phyloP scores from a whole-genome alignment of 2,329 filamentous ascomycete genomes.

The Neofusicoccum sp. region DNA sequence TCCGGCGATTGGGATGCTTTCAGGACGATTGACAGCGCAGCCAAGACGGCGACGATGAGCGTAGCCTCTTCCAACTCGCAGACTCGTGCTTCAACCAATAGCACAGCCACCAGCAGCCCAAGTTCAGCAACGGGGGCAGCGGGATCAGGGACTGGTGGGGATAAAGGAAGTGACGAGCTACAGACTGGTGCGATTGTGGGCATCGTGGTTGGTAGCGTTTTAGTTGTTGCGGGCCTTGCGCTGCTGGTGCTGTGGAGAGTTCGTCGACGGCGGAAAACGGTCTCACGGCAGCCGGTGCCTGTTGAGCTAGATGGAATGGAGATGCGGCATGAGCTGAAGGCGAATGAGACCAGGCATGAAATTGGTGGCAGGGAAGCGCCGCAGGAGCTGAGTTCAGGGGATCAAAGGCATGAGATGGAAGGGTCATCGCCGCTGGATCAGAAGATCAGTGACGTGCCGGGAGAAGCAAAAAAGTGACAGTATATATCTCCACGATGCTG shows the following conservation, averaged over 20 bases:
- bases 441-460: neutral
- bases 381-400: slow-evolving; percentile 4
- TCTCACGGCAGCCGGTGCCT: neutral
- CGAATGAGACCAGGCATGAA: neutral
- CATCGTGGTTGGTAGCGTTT: slow-evolving; percentile 1
- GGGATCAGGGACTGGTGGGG: neutral
- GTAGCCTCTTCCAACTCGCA: neutral
- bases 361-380: neutral
- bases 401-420: slow-evolving; percentile 15
- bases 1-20: slow-evolving; percentile 5
- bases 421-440: slow-evolving; percentile 2
- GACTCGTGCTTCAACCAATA: neutral
- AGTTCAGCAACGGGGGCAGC: neutral
- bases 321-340: slow-evolving; percentile 13
- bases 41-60: neutral
- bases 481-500: no score
- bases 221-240: neutral
- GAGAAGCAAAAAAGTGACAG: neutral
- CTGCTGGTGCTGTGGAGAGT: neutral
- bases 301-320: neutral
- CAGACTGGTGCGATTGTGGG: slow-evolving; percentile 2
- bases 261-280: neutral
- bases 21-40: neutral
- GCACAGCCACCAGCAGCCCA: neutral
- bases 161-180: neutral